phyloP scores from a whole-genome alignment of 2,329 filamentous ascomycete genomes.

The Aspergillus ochraceoroseus region DNA sequence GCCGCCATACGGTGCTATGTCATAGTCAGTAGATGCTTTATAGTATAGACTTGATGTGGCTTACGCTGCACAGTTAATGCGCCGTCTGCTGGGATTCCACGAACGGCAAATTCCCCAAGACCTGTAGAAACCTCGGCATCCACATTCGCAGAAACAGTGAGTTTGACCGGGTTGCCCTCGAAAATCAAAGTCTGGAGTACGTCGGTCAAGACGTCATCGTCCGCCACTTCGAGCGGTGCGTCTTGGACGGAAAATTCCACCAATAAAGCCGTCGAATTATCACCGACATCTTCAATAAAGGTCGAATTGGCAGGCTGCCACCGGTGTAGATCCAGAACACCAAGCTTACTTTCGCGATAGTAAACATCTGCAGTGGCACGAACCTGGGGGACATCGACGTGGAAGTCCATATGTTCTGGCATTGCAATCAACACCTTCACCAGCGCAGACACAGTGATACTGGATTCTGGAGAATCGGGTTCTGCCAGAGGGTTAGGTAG shows the following conservation, averaged over 20 bases:
- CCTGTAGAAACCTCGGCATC: conserved; percentile 78
- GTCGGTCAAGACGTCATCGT: conserved; percentile 71
- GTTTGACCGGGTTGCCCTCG: conserved; percentile 60
- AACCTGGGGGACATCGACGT: conserved; percentile 70
- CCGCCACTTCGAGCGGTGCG: conserved; percentile 75
- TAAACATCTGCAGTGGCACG: conserved; percentile 74
- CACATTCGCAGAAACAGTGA: conserved; percentile 73
- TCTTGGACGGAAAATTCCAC: conserved; percentile 73
- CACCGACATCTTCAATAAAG: conserved; percentile 56
- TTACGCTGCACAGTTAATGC: conserved; percentile 89
- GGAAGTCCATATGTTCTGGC: conserved; percentile 82
- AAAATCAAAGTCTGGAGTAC: conserved; percentile 79
- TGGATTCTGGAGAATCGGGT: conserved; percentile 64
- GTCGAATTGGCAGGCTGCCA: conserved; percentile 85
- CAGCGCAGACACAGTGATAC: conserved; percentile 75
- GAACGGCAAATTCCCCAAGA: conserved; percentile 73
- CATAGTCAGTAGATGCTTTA: conserved; percentile 26
- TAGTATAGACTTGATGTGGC: conserved; percentile 44
- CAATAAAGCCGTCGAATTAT: conserved; percentile 59
- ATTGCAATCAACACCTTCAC: conserved; percentile 73
- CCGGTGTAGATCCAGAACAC: conserved; percentile 68
- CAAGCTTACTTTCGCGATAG: conserved; percentile 72
- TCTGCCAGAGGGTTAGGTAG: conserved; percentile 76
- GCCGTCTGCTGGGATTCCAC: conserved; percentile 76
- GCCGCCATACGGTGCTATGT: conserved; percentile 56